A percentile compares a stretch with the other conserved stretches of the same genome.
phyloP scores from a whole-genome alignment of 495 filamentous ascomycete species.

The Thermothielavioides terrestris region DNA sequence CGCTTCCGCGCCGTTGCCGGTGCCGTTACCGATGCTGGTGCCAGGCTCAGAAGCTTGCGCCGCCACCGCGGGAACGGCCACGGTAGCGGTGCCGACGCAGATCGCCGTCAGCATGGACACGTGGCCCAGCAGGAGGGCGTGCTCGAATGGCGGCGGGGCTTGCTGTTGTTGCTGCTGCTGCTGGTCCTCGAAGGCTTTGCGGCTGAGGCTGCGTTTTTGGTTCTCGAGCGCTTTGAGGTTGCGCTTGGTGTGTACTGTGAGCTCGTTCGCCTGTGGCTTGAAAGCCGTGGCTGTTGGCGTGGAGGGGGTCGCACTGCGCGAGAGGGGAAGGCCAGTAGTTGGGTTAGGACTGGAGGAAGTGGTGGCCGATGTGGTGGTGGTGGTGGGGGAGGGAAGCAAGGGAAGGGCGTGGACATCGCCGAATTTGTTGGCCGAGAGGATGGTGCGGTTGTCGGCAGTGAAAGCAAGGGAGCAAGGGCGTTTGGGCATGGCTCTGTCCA shows the following conservation, averaged over 20 bases:
- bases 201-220: conserved; percentile 49
- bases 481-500: conserved; percentile 72
- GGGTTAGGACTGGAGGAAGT: background rate
- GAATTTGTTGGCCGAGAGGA: conserved; percentile 86
- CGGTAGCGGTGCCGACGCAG: conserved; percentile 33
- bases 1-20: too few species aligned
- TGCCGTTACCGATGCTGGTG: too few species aligned
- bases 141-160: conserved; percentile 60
- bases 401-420: conserved; percentile 93
- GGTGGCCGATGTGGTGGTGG: conserved; percentile 2
- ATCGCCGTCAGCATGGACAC: conserved; percentile 87
- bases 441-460: conserved; percentile 55
- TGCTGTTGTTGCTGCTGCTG: conserved; percentile 36
- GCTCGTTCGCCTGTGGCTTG: conserved; percentile 52
- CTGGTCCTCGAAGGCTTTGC: conserved; percentile 23
- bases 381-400: conserved; percentile 42
- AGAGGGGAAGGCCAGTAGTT: background rate
- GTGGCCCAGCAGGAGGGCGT: conserved; percentile 75
- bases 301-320: conserved; percentile 18
- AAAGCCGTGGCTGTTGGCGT: conserved; percentile 6
- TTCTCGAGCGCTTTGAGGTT: conserved; percentile 69
- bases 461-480: conserved; percentile 68
- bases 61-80: too few species aligned
- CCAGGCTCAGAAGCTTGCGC: too few species aligned
- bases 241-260: conserved; percentile 76